Conservation (phyloP, 495 filamentous ascomycete species). For the Penicillium flavigenum region DNA sequence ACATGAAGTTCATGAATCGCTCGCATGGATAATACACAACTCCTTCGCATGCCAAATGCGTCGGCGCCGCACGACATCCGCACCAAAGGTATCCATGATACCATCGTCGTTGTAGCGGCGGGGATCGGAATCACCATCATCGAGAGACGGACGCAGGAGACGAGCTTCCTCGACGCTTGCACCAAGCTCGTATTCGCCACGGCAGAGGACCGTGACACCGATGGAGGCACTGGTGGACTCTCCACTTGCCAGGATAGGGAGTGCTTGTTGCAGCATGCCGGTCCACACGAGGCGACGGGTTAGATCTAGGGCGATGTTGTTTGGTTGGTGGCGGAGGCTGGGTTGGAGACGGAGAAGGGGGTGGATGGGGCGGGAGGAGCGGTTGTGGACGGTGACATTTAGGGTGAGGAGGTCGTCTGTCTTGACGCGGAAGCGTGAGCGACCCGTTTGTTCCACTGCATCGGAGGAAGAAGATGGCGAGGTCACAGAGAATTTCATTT, state of each 20-base stretch:
- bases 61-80: slow-evolving; percentile 60
- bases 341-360: slow-evolving; percentile 78
- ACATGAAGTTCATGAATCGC: not conserved
- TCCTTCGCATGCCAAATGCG: slow-evolving; percentile 72
- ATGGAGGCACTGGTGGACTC: slow-evolving; percentile 56
- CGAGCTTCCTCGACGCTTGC: slow-evolving; percentile 79
- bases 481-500: slow-evolving; percentile 60
- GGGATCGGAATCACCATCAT: slow-evolving; percentile 21
- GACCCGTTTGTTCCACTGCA: slow-evolving; percentile 42
- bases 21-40: slow-evolving; percentile 60
- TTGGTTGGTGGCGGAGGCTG: slow-evolving; percentile 68
- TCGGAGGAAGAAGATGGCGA: slow-evolving; percentile 23
- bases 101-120: slow-evolving; percentile 38
- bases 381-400: slow-evolving; percentile 66
- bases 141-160: slow-evolving; percentile 29
- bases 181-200: slow-evolving; percentile 79
- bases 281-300: slow-evolving; percentile 82
- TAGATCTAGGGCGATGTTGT: slow-evolving; percentile 75
- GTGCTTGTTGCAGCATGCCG: slow-evolving; percentile 72
- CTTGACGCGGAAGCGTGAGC: slow-evolving; percentile 54
- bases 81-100: slow-evolving; percentile 53
- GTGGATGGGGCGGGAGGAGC: slow-evolving; percentile 63
- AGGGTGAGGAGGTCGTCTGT: slow-evolving; percentile 74
- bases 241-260: slow-evolving; percentile 59
- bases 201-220: slow-evolving; percentile 68